Conservation (phyloP, 1,284 basidiomycete genomes). For the Coniferiporia weirii region DNA sequence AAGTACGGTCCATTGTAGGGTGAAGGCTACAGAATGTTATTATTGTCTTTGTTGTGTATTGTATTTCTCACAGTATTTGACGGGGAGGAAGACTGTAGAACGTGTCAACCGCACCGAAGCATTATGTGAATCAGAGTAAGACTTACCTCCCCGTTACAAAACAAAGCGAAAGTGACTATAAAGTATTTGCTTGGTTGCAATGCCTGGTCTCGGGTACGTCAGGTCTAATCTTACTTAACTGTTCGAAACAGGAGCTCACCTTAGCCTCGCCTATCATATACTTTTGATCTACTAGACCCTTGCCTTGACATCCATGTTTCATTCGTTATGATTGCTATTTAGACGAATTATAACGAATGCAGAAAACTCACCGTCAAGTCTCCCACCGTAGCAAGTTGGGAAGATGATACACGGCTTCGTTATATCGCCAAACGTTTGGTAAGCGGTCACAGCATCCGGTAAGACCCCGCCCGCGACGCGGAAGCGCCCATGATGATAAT, state of each 20-base stretch:
- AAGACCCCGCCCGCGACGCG: slow-evolving; percentile 33
- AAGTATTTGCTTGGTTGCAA: slow-evolving; percentile 22
- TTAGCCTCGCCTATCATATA: slow-evolving; percentile 23
- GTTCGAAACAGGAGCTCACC: background rate
- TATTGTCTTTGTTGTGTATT: background rate
- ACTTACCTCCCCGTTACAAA: slow-evolving; percentile 23
- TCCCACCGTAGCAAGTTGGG: slow-evolving; percentile 35
- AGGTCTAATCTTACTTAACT: background rate
- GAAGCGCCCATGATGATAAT: slow-evolving; percentile 35
- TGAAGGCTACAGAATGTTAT: slow-evolving; percentile 22
- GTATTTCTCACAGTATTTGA: slow-evolving; percentile 26
- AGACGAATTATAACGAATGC: background rate
- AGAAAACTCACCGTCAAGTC: slow-evolving; percentile 30
- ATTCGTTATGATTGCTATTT: too few species aligned
- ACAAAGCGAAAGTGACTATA: slow-evolving; percentile 21
- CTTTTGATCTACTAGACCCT: slow-evolving; percentile 18
- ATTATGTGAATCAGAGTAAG: background rate
- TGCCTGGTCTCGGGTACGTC: background rate
- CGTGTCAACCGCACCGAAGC: background rate
- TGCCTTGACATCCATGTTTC: slow-evolving; percentile 8
- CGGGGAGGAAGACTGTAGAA: slow-evolving; percentile 27
- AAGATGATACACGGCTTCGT: slow-evolving; percentile 35
- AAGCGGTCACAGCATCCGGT: slow-evolving; percentile 35
- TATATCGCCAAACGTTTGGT: slow-evolving; percentile 33
- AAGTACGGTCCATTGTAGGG: slow-evolving; percentile 32